Evolutionary conservation across 2,329 filamentous ascomycete genomes (phyloP), one percentile per base, ranked within the genome.

Genomic region (Helminthosporium solani): DNA sequence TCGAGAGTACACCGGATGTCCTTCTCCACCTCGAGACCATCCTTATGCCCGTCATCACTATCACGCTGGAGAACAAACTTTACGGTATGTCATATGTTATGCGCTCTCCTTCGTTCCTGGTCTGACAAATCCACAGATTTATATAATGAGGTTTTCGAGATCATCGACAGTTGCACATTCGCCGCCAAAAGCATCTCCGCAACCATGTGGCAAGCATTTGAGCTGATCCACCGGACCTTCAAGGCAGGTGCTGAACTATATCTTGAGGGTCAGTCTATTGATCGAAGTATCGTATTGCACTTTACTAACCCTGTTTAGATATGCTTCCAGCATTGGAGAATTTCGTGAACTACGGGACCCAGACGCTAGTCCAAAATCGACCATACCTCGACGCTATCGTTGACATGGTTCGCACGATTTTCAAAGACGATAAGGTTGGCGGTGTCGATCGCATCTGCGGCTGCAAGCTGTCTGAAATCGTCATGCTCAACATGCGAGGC

Each of bases 241-340:
- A 97, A 97, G 75, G 88, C 90, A 47, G 94, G 94, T 33, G 94
- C 92, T 28, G 92, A 99, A 75, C 82, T 97, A 36, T 99, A 99
- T 68, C 83, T 99, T 12, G 94, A 99, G 73, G 74, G 72, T 74
- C 54, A 40, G 25, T 30, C 25, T n/a, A 21, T 23, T 33, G 3
- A 7, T 33, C 28, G 7, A 36, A 30, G 15, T 1, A 9, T 16
- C 28, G 9, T 14, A 11, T 4, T 40, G 21, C 4, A 20, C 7
- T 16, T 12, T 41, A 42, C 50, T 64, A 30, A 63, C 37, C 14
- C 7, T 33, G 1, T 33, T 9, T 54, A 74, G 94, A 99, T 61
- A 99, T 99, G 94, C 84, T 99, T 14, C 94, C 94, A 4, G 94
- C 94, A 0, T 81, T 99, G 20, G 94, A 99, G 74, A 99, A 99